phyloP scores from a whole-genome alignment of 495 filamentous ascomycete species.

The Neohortaea acidophila region DNA sequence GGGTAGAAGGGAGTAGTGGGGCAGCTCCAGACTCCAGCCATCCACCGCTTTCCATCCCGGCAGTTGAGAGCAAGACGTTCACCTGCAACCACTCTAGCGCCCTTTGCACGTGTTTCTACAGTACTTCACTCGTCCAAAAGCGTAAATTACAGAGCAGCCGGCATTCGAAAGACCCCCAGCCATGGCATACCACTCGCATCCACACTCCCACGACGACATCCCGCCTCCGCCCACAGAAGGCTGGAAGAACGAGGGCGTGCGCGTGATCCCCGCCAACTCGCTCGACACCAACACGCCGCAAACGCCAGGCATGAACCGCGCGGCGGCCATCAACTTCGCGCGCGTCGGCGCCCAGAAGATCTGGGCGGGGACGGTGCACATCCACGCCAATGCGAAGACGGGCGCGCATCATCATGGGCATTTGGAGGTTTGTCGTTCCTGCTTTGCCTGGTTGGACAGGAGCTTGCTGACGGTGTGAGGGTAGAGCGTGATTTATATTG shows the following conservation, averaged over 20 bases:
- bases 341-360: conserved; percentile 28
- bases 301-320: conserved; percentile 25
- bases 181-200: conserved; percentile 7
- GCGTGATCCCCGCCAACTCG: conserved; percentile 24
- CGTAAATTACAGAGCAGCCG: too few species aligned
- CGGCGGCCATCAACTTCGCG: conserved; percentile 27
- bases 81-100: too few species aligned
- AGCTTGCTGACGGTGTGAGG: not conserved
- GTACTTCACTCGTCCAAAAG: too few species aligned
- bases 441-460: too few species aligned
- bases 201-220: not conserved
- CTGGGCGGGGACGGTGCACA: conserved; percentile 30
- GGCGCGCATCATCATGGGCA: conserved; percentile 30
- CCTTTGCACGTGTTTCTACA: too few species aligned
- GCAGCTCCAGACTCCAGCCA: not conserved
- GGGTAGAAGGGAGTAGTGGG: not conserved
- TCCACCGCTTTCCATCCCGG: too few species aligned
- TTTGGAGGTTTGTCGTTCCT: conserved; percentile 19
- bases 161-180: too few species aligned
- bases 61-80: too few species aligned
- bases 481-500: conserved; percentile 25
- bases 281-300: conserved; percentile 25
- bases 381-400: conserved; percentile 28
- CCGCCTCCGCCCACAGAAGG: conserved; percentile 12
- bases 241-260: conserved; percentile 27